Evolutionary conservation across 2,329 filamentous ascomycete genomes (phyloP).

Genomic region (Colletotrichum liriopes): DNA sequence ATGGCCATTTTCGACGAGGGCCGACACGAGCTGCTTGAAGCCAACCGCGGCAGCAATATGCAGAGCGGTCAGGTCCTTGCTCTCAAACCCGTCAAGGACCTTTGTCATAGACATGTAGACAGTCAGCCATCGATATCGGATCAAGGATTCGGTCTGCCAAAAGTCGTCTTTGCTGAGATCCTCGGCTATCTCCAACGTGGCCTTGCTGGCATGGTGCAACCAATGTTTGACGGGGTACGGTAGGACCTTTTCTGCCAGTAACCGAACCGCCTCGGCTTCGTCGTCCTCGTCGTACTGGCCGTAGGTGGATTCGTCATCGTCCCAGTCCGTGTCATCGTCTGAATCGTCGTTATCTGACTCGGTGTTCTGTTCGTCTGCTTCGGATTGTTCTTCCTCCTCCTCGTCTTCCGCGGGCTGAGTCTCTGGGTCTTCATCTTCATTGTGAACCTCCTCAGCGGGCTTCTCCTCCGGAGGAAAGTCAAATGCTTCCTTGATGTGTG

Average conservation of each 20-base stretch:
- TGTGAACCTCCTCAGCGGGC: neutral
- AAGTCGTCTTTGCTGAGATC: slow-evolving; percentile 58
- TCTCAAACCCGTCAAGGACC: slow-evolving; percentile 51
- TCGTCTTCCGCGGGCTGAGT: neutral
- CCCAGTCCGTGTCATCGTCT: slow-evolving; percentile 27
- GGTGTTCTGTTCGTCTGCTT: slow-evolving; percentile 16
- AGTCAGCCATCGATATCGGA: slow-evolving; percentile 57
- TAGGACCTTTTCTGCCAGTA: slow-evolving; percentile 48
- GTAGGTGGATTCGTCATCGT: slow-evolving; percentile 36
- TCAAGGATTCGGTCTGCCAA: slow-evolving; percentile 54
- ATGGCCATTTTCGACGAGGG: slow-evolving; percentile 56
- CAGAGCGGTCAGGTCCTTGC: slow-evolving; percentile 52
- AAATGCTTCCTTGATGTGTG: slow-evolving; percentile 55
- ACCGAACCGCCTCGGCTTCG: slow-evolving; percentile 49
- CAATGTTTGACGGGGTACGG: slow-evolving; percentile 59
- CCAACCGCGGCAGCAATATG: slow-evolving; percentile 58
- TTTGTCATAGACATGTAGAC: slow-evolving; percentile 53
- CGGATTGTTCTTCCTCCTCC: slow-evolving; percentile 30
- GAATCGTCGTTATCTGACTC: slow-evolving; percentile 36
- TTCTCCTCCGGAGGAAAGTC: slow-evolving; percentile 46
- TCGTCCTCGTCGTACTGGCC: slow-evolving; percentile 43
- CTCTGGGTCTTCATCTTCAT: slow-evolving; percentile 15
- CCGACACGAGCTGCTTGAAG: slow-evolving; percentile 55
- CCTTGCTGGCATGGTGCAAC: slow-evolving; percentile 59
- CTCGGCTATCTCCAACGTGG: slow-evolving; percentile 59